Evolutionary conservation across 1,284 basidiomycete genomes (phyloP), one percentile per base, ranked within the genome.

Genomic region (Cryptococcus sp.): DNA sequence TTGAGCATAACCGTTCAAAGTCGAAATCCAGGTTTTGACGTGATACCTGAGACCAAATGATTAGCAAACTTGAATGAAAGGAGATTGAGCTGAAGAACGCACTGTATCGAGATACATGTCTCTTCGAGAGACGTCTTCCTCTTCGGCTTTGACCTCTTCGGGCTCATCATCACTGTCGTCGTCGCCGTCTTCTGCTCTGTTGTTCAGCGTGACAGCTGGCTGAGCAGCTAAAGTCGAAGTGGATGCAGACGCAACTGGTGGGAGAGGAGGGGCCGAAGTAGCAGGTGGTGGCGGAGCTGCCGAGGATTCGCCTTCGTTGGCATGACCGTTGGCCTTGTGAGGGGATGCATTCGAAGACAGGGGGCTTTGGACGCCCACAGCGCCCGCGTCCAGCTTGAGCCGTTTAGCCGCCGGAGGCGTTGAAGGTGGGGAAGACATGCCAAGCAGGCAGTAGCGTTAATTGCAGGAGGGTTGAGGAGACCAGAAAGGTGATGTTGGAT

Each of bases 1-100:
- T 92, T 10, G 93, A 97, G 82, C 96, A 99, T 29, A 99, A 84
- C 82, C 95, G 93, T 81, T 99, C 96, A 73, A 99, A 99, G 80
- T 99, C 96, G 79, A 99, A 99, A 78, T 99, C 96, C 60, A 99
- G 86, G 41, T 87, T 83, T 55, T 84, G 85, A 57, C 93, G 85
- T 72, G 94, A 92, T 64, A 96, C 89, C 93, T 93, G 41, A 38
- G 20, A 22, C 6, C 11, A 46, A 29, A 17, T 48, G 46, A 57
- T 50, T 46, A 52, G 41, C 40, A 44, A 5, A 17, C 29, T 16
- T 38, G 17, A 26, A 5, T 25, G 52, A n/a, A 53, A 55, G 44
- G 51, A 40, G 46, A 44, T 59, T 50, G 46, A 65, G 54, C 50
- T 26, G n/a, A n/a, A 23, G 40, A 17, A 78, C 83, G 75, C 77